These are phyloP conservation scores for Garcia nutans DNA, from an alignment of 345 rosid species.

Conservation along the genomic window DNA sequence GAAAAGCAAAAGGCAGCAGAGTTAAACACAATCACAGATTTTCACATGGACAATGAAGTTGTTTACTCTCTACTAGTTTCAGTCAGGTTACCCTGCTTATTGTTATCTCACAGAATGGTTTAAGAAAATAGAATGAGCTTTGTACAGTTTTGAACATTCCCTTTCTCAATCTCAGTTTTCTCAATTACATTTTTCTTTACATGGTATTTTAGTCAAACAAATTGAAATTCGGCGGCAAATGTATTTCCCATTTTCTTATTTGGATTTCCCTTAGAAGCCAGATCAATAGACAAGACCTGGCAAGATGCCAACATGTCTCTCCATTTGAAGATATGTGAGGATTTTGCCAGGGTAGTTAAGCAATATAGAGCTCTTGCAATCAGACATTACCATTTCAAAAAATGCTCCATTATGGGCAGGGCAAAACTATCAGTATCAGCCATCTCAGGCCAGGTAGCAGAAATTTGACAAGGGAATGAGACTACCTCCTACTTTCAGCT, in stretches of 20 bases:
- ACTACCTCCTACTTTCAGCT: constrained; percentile 83
- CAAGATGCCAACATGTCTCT: not conserved
- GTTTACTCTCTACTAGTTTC: no score
- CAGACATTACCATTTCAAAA: not conserved
- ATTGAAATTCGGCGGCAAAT: not conserved
- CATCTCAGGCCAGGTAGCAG: not conserved
- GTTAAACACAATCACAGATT: no score
- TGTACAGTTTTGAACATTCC: not conserved
- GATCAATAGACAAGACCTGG: not conserved
- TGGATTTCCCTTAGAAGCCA: not conserved
- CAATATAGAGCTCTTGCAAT: no score
- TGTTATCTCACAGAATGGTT: not conserved
- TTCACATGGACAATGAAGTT: no score
- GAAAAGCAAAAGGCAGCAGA: not conserved
- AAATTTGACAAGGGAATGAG: constrained; percentile 3
- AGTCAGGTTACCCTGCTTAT: no score
- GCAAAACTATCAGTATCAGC: not conserved
- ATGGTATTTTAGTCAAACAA: not conserved
- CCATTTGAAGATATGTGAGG: not conserved
- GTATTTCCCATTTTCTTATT: constrained; percentile 2
- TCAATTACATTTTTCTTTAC: not conserved
- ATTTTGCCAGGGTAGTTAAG: not conserved
- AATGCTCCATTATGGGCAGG: not conserved
- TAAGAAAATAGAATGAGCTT: not conserved
- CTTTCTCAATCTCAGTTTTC: not conserved